Evolutionary conservation across 306 rosid genomes (phyloP).

Genomic region (Pterocarpus santalinus): DNA sequence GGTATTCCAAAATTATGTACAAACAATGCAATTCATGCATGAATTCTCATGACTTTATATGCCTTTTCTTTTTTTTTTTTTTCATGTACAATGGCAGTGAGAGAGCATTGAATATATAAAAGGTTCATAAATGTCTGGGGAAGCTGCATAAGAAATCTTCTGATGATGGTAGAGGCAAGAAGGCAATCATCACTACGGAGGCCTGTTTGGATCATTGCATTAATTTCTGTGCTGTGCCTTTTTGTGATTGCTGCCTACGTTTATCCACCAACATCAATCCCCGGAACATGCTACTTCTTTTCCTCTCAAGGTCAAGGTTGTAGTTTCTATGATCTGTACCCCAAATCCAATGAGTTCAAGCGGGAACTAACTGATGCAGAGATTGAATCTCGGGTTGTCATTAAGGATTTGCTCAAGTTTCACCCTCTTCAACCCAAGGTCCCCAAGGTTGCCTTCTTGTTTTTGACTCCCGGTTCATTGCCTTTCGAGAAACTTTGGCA

Average conservation of each 20-base stretch:
- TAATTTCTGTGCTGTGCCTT: slow-evolving; percentile 53
- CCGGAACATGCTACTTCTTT: slow-evolving; percentile 56
- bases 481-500: slow-evolving; percentile 96
- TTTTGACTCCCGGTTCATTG: slow-evolving; percentile 81
- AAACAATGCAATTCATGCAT: too few relatives aligned
- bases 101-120: background rate
- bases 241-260: slow-evolving; percentile 58
- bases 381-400: slow-evolving; percentile 68
- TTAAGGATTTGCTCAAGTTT: slow-evolving; percentile 67
- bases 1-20: too few relatives aligned
- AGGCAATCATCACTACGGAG: slow-evolving; percentile 59
- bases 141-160: slow-evolving; percentile 48
- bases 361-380: slow-evolving; percentile 72
- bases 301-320: slow-evolving; percentile 56
- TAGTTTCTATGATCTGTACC: slow-evolving; percentile 36
- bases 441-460: slow-evolving; percentile 92
- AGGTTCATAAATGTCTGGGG: slow-evolving; percentile 46
- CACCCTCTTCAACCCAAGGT: slow-evolving; percentile 57
- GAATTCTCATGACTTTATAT: background rate
- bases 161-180: slow-evolving; percentile 64
- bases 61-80: background rate
- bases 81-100: slow-evolving; percentile 14
- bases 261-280: slow-evolving; percentile 46
- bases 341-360: slow-evolving; percentile 31
- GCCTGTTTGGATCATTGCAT: slow-evolving; percentile 64